Base-by-base conservation (phyloP, 2,329 filamentous ascomycete species). In the Atkinsonella texensis region DNA sequence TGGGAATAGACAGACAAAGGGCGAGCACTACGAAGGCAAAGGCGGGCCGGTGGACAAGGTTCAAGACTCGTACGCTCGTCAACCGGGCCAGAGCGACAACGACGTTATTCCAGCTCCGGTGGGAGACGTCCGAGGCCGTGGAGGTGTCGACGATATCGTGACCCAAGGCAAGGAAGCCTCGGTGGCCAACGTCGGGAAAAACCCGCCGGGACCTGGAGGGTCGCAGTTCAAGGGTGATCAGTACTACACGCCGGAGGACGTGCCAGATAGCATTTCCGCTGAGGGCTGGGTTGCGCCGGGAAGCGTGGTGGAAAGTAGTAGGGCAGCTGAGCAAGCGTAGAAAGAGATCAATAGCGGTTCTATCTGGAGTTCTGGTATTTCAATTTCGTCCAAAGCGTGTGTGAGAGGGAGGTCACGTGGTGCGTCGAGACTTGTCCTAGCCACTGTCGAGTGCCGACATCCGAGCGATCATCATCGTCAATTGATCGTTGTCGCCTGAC, bases 11-110 rank as follows among this genome's bases (percentile, higher is more conserved):
- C 68, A 73, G 69, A 64, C 71, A 17, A 66, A 63, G 4, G 72
- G 72, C 39, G 55, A 68, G 48, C 66, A 71, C 48, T 75, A 69
- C 51, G 70, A 74, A 42, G 71, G 72, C 45, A 50, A 59, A 12
- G 70, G 72, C 35, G 71, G 72, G 0, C 71, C 71, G 1, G 58
- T 68, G 17, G 63, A 73, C 49, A 75, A 73, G 59, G 46, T 68
- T 33, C 38, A 49, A n/a, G 43, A 23, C 20, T 46, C 43, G 11
- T 46, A 46, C n/a, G 23, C 17, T 5, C n/a, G 51, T 23, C 51
- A 57, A 38, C 46, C 54, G 7, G 70, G 71, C 20, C 51, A 63
- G 48, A 64, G 74, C 51, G 65, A 71, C 52, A 65, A 65, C 48
- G 62, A 70, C 32, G 64, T 69, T 2, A 63, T 65, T 0, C 56